A percentile compares a stretch with the other conserved stretches of the same genome.
Conservation (phyloP, 495 filamentous ascomycete species). For the Penicillium mononematosum region DNA sequence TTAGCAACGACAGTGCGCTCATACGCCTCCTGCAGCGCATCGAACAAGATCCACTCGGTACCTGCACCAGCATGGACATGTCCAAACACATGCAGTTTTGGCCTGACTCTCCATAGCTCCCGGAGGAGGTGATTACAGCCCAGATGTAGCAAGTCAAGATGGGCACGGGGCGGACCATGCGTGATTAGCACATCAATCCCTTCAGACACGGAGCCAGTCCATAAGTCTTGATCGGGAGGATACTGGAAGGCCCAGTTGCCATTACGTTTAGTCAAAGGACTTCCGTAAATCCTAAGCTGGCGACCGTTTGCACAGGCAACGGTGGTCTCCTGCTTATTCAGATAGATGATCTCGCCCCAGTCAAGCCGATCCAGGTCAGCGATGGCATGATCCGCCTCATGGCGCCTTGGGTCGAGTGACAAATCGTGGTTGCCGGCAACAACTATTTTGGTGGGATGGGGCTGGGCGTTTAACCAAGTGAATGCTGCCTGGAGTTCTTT, state of each 20-base stretch:
- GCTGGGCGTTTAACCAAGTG: conserved; percentile 60
- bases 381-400: conserved; percentile 7
- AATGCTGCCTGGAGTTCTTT: conserved; percentile 59
- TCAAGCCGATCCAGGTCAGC: conserved; percentile 31
- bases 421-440: conserved; percentile 74
- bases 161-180: conserved; percentile 59
- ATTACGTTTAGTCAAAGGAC: conserved; percentile 48
- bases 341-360: conserved; percentile 49
- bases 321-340: conserved; percentile 45
- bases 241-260: conserved; percentile 56
- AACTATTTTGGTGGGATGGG: conserved; percentile 65
- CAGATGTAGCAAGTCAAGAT: conserved; percentile 58
- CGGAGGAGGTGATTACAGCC: conserved; percentile 63
- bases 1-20: conserved; percentile 22
- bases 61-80: conserved; percentile 71
- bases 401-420: conserved; percentile 54
- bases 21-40: conserved; percentile 22
- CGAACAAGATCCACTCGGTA: conserved; percentile 22
- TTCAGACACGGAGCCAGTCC: conserved; percentile 49
- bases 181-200: conserved; percentile 73
- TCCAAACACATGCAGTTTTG: conserved; percentile 72
- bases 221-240: conserved; percentile 23
- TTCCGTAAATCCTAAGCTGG: conserved; percentile 54
- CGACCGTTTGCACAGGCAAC: conserved; percentile 51
- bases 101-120: conserved; percentile 64